These are phyloP conservation scores for Arthrinium puccinioides DNA, from an alignment of 2,329 filamentous ascomycete genomes.

Conservation along the genomic window DNA sequence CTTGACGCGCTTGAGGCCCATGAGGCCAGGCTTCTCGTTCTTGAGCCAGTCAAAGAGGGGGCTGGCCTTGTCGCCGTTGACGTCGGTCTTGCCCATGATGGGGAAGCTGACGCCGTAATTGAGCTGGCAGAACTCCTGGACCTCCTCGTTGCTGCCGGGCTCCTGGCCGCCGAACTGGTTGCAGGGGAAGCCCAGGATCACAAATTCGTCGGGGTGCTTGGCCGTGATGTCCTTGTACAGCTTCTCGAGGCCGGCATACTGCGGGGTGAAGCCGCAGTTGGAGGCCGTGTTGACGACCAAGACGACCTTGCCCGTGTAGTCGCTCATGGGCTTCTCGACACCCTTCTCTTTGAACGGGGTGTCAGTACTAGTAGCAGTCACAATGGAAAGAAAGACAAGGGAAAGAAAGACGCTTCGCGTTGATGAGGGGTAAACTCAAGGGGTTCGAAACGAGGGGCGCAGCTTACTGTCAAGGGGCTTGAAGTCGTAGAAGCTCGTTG, in stretches of 20 bases:
- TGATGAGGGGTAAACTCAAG: background rate
- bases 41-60: constrained; percentile 76
- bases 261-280: constrained; percentile 97
- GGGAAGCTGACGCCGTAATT: constrained; percentile 95
- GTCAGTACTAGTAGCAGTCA: background rate
- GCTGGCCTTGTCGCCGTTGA: constrained; percentile 78
- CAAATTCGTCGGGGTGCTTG: constrained; percentile 67
- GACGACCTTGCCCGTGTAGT: constrained; percentile 86
- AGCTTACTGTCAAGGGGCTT: constrained; percentile 74
- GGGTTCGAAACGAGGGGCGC: constrained; percentile 1
- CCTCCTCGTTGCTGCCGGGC: constrained; percentile 73
- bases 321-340: constrained; percentile 57
- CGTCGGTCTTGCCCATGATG: constrained; percentile 84
- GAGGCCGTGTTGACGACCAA: constrained; percentile 96
- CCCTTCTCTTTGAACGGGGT: constrained; percentile 57
- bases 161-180: constrained; percentile 96
- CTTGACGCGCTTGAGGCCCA: constrained; percentile 89
- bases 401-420: no score
- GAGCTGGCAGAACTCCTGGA: constrained; percentile 78
- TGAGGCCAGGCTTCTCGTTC: constrained; percentile 66
- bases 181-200: constrained; percentile 92
- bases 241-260: constrained; percentile 84
- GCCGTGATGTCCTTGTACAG: constrained; percentile 74
- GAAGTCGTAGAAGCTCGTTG: constrained; percentile 74
- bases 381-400: no score